Conservation (phyloP, 1,284 basidiomycete genomes). For the Microbotryomycetes sp. region DNA sequence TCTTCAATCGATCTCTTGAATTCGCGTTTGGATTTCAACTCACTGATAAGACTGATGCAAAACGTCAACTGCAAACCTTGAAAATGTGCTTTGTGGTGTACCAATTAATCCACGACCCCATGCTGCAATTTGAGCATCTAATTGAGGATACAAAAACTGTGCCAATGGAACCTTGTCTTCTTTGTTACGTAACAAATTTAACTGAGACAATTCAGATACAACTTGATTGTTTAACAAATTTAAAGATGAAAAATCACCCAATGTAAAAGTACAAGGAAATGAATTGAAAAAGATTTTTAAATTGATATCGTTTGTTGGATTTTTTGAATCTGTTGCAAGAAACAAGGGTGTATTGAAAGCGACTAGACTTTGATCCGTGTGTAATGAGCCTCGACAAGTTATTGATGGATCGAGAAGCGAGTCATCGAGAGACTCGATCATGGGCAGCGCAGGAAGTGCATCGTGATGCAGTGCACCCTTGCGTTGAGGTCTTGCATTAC, state of each 20-base stretch:
- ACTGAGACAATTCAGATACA: slow-evolving; percentile 38
- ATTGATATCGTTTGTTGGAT: slow-evolving; percentile 45
- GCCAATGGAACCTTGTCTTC: slow-evolving; percentile 53
- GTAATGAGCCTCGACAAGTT: slow-evolving; percentile 33
- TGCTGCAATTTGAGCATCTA: slow-evolving; percentile 63
- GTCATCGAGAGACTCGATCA: slow-evolving; percentile 1
- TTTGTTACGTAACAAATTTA: slow-evolving; percentile 49
- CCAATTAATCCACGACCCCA: slow-evolving; percentile 56
- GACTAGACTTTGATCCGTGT: slow-evolving; percentile 38
- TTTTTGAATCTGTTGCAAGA: slow-evolving; percentile 59
- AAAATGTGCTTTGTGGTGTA: slow-evolving; percentile 66
- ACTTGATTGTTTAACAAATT: slow-evolving; percentile 14
- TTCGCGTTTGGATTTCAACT: slow-evolving; percentile 10
- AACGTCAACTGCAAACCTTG: slow-evolving; percentile 59
- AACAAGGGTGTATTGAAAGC: slow-evolving; percentile 59
- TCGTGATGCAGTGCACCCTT: slow-evolving; percentile 30
- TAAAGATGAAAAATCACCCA: slow-evolving; percentile 51
- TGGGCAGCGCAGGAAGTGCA: slow-evolving; percentile 16
- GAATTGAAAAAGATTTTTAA: slow-evolving; percentile 51
- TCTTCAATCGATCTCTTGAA: too few relatives aligned
- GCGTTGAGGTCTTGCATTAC: slow-evolving; percentile 29
- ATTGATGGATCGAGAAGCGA: slow-evolving; percentile 33
- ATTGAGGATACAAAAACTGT: slow-evolving; percentile 54
- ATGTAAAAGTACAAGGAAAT: slow-evolving; percentile 65
- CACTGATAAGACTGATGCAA: slow-evolving; percentile 57